Base-by-base conservation (phyloP, 2,329 filamentous ascomycete species). In the Cytospora schulzeri region DNA sequence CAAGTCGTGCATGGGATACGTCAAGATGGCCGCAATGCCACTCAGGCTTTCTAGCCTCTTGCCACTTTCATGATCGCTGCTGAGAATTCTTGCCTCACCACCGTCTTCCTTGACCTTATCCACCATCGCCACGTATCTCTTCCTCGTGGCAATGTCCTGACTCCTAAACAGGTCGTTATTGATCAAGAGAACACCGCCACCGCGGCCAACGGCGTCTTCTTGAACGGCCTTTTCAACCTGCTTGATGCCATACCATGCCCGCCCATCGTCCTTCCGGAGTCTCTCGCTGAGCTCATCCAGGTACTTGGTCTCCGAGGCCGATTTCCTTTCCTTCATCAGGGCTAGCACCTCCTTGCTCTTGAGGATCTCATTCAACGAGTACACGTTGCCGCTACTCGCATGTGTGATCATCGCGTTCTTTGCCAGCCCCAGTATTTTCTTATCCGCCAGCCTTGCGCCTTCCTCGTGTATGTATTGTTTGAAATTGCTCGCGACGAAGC, bases 31-130 rank as follows among this genome's bases (percentile, higher is more conserved):
- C 19, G 94, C 95, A 67, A 99, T 90, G 22, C 93, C 91, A 1
- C 95, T 93, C 66, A 98, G 76, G 15, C 88, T 90, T 69, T 93
- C 91, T 17, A 99, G 78, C 66, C 93, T 83, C 78, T 90, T 90
- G 0, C 95, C 95, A 75, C 93, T 97, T 79, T 97, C 94, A 76
- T 98, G 94, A 72, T 96, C 90, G 71, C 91, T 93, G 76, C 94
- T 98, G 31, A 98, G 78, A n/a, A 98, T 86, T 61, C 91, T 83
- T 0, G 92, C 91, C 69, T 97, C 93, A 1, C 94, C 95, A 6
- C 94, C 95, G 68, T 92, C 89, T 3, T 88, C 88, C 69, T 88
- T 87, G n/a, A 98, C 94, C 67, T 88, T 89, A 75, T 98, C 94
- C 4, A 98, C 93, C 54, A 98, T 81, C 11, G 80, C 80, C 1